A percentile compares a stretch with the other conserved stretches of the same genome.
These are phyloP conservation scores for Colletotrichum filicis DNA, from an alignment of 2,329 filamentous ascomycete genomes.

Conservation along the genomic window DNA sequence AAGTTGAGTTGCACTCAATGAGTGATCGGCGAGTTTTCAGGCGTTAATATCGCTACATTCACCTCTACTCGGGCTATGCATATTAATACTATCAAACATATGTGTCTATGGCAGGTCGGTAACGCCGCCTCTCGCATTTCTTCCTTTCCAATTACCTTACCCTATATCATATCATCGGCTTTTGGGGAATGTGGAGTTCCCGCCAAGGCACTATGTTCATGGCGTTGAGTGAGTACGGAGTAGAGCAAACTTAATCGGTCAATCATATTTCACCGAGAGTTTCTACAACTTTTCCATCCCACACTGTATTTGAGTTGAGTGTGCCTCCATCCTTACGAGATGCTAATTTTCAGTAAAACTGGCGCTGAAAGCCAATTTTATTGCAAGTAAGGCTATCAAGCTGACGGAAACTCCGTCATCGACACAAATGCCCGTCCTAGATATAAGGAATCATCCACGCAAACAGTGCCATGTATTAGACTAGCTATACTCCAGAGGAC, in stretches of 20 bases:
- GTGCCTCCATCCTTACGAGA: background rate
- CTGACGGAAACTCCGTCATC: background rate
- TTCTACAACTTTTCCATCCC: background rate
- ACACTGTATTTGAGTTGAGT: background rate
- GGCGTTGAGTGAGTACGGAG: background rate
- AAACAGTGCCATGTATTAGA: background rate
- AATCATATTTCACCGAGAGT: background rate
- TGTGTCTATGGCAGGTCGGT: no score
- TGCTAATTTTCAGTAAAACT: background rate
- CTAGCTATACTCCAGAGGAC: background rate
- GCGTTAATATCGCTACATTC: no score
- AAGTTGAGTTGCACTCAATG: no score
- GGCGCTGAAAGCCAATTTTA: background rate
- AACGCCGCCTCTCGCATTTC: no score
- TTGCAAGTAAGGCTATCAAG: background rate
- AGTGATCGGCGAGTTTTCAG: no score
- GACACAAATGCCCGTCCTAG: background rate
- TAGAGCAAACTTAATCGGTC: no score
- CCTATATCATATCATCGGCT: background rate
- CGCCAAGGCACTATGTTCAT: background rate
- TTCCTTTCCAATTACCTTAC: no score
- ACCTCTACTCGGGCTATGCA: no score
- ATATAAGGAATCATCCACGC: background rate
- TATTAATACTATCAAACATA: no score
- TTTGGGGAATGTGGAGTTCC: background rate